phyloP scores from a whole-genome alignment of 148 eudicot genomes.

The Persicaria tinctoria region DNA sequence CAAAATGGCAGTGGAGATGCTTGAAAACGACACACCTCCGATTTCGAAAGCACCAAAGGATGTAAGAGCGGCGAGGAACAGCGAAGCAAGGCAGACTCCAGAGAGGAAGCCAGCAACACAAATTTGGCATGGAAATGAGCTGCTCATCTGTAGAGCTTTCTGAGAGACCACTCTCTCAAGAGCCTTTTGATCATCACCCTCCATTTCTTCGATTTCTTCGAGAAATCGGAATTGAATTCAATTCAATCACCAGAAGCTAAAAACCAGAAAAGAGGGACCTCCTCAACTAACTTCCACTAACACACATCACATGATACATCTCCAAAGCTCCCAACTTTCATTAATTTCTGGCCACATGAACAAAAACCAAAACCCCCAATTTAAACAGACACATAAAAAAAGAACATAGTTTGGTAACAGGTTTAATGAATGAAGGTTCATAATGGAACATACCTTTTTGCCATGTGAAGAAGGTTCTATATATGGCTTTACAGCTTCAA shows the following conservation, averaged over 20 bases:
- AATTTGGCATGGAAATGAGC: slow-evolving; percentile 79
- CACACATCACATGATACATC: background rate
- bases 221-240: background rate
- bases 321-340: background rate
- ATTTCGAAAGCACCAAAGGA: slow-evolving; percentile 48
- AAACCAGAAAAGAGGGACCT: background rate
- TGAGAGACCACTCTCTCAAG: slow-evolving; percentile 76
- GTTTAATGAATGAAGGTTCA: background rate
- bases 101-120: slow-evolving; percentile 83
- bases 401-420: background rate
- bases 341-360: background rate
- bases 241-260: background rate
- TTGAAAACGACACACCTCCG: slow-evolving; percentile 34
- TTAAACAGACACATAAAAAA: background rate
- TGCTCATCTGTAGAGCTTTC: slow-evolving; percentile 69
- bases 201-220: slow-evolving; percentile 31
- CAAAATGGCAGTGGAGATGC: slow-evolving; percentile 33
- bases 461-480: slow-evolving; percentile 1
- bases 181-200: slow-evolving; percentile 40
- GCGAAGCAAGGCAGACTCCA: slow-evolving; percentile 78
- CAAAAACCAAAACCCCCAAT: background rate
- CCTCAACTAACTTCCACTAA: background rate
- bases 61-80: slow-evolving; percentile 74
- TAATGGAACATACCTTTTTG: slow-evolving; percentile 6
- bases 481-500: slow-evolving; percentile 7